Percentiles rank a stretch among this genome's conserved stretches.
phyloP scores from a whole-genome alignment of 495 filamentous ascomycete genomes.

The Xylaria flabelliformis region DNA sequence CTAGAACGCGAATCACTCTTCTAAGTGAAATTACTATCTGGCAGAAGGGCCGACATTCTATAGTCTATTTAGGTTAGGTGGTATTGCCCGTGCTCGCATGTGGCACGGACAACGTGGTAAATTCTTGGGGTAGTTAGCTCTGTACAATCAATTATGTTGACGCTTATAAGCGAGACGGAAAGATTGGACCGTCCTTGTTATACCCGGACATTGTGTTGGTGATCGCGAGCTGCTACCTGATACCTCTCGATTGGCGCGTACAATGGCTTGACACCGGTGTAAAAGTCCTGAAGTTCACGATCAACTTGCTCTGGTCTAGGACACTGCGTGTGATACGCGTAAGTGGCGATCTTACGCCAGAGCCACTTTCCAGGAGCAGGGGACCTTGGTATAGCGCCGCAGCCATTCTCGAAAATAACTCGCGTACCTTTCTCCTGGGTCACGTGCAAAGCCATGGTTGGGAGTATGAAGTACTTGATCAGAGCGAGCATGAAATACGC shows the following conservation, averaged over 20 bases:
- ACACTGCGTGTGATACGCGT: slow-evolving; percentile 8
- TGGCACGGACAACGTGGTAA: slow-evolving; percentile 24
- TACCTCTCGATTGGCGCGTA: neutral
- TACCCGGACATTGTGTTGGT: slow-evolving; percentile 2
- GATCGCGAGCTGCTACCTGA: neutral
- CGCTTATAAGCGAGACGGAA: slow-evolving; percentile 2
- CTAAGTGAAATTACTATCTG: slow-evolving; percentile 9
- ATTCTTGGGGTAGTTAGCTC: slow-evolving; percentile 17
- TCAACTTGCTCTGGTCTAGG: neutral
- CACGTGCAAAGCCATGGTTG: neutral
- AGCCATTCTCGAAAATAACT: slow-evolving; percentile 5
- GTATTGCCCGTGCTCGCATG: slow-evolving; percentile 13
- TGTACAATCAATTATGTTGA: neutral
- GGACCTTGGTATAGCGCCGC: neutral
- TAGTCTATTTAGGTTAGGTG: slow-evolving; percentile 4
- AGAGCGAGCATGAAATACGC: slow-evolving; percentile 9
- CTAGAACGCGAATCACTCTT: slow-evolving; percentile 11
- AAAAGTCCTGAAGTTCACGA: neutral
- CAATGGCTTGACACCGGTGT: neutral
- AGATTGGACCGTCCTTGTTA: neutral
- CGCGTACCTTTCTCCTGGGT: slow-evolving; percentile 22
- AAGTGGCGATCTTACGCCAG: slow-evolving; percentile 21
- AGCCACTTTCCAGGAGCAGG: neutral
- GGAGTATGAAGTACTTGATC: neutral
- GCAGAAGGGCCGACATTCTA: slow-evolving; percentile 22